These are phyloP conservation scores for Fraxinus baroniana DNA, from an alignment of 305 asterid genomes.

Conservation along the genomic window DNA sequence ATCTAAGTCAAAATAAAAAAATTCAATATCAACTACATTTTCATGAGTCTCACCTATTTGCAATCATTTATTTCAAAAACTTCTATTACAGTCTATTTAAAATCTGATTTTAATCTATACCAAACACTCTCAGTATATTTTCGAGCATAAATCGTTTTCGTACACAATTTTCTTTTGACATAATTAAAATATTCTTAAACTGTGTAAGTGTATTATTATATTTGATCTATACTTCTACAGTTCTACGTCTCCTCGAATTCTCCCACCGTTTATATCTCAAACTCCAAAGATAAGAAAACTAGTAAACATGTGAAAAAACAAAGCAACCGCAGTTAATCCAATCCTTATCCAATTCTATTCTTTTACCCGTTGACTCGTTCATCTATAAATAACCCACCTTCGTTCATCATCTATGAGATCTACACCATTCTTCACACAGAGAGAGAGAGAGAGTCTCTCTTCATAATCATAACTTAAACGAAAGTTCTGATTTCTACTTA, in stretches of 20 bases:
- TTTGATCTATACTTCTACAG: neutral
- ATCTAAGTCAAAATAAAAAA: no score
- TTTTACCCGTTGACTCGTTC: constrained; percentile 13
- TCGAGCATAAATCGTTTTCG: neutral
- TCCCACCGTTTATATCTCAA: neutral
- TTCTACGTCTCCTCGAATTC: neutral
- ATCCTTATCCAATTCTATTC: neutral
- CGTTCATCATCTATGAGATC: neutral
- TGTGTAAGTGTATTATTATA: no score
- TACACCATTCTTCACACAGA: neutral
- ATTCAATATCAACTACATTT: no score
- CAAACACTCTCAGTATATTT: neutral
- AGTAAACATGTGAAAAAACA: neutral
- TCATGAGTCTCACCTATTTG: no score
- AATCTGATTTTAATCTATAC: no score
- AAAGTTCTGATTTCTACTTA: neutral
- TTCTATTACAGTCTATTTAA: no score
- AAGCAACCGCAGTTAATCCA: constrained; percentile 13
- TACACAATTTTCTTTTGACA: neutral
- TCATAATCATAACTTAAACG: neutral
- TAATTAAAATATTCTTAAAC: no score
- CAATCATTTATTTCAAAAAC: no score
- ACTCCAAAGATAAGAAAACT: neutral
- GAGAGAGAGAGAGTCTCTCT: neutral
- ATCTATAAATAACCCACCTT: constrained; percentile 27